Conservation (phyloP, 2,329 filamentous ascomycete genomes). For the Zasmidium cellare region DNA sequence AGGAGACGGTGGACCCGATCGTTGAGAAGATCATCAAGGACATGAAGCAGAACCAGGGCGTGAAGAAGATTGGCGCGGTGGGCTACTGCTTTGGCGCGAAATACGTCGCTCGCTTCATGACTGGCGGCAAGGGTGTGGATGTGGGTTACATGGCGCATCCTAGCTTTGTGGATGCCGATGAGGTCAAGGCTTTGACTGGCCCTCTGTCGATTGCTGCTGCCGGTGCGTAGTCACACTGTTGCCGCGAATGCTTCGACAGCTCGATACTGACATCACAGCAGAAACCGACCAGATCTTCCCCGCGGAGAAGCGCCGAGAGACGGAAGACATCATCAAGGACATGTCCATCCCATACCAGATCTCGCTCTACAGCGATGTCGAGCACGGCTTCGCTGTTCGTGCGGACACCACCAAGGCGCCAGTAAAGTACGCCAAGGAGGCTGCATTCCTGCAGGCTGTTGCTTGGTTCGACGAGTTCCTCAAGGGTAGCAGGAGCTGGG, state of each 20-base stretch:
- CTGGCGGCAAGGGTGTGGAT: conserved; percentile 57
- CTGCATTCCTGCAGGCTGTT: conserved; percentile 76
- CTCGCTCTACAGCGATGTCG: conserved; percentile 69
- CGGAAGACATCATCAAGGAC: conserved; percentile 60
- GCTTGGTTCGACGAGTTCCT: conserved; percentile 72
- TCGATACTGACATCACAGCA: conserved; percentile 21
- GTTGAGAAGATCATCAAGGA: conserved; percentile 50
- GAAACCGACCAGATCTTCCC: conserved; percentile 63
- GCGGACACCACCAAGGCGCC: conserved; percentile 59
- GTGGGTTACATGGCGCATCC: conserved; percentile 76
- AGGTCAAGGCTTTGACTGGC: conserved; percentile 57
- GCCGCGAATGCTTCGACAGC: background rate
- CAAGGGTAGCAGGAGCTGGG: conserved; percentile 30
- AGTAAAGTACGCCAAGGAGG: conserved; percentile 72
- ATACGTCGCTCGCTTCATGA: conserved; percentile 63
- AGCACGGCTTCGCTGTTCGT: conserved; percentile 75
- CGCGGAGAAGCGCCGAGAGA: conserved; percentile 53
- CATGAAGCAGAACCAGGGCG: conserved; percentile 50
- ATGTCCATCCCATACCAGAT: conserved; percentile 69
- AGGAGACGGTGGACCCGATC: conserved; percentile 53
- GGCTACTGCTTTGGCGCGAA: conserved; percentile 54
- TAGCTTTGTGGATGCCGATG: conserved; percentile 65
- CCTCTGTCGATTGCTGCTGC: conserved; percentile 65
- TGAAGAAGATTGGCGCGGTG: conserved; percentile 48
- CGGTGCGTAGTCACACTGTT: conserved; percentile 37